Evolutionary conservation across 176 grass and related monocot genomes (phyloP).

Genomic region (Rhynchospora tenuis): DNA sequence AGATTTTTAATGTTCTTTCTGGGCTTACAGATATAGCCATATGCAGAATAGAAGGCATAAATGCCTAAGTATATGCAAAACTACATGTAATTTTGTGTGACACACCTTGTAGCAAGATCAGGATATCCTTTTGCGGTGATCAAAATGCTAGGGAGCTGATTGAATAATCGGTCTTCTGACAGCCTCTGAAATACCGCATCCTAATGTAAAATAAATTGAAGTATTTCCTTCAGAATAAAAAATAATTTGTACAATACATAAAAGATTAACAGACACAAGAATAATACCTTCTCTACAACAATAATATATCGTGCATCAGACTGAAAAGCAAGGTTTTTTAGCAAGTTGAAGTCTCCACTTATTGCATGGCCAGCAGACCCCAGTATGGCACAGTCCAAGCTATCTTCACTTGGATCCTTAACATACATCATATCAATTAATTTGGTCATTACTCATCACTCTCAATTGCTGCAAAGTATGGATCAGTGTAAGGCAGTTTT

Average conservation of each 20-base stretch:
- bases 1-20: neutral
- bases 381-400: constrained; percentile 70
- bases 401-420: constrained; percentile 52
- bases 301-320: constrained; percentile 82
- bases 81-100: neutral
- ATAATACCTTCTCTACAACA: constrained; percentile 73
- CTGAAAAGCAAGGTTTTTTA: constrained; percentile 55
- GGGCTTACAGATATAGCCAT: neutral
- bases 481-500: neutral
- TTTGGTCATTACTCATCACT: neutral
- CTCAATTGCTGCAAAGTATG: neutral
- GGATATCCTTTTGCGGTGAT: constrained; percentile 98
- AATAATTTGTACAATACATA: neutral
- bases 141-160: constrained; percentile 72
- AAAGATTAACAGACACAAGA: neutral
- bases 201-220: constrained; percentile 34
- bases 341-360: constrained; percentile 58
- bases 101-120: constrained; percentile 88
- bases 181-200: constrained; percentile 98
- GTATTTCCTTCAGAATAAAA: neutral
- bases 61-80: neutral
- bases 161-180: constrained; percentile 78
- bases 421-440: constrained; percentile 19
- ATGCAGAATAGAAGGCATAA: neutral
- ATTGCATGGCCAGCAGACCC: constrained; percentile 73